phyloP scores from a whole-genome alignment of 202 grass and related monocot genomes.

The Schoenoplectus tabernaemontani region DNA sequence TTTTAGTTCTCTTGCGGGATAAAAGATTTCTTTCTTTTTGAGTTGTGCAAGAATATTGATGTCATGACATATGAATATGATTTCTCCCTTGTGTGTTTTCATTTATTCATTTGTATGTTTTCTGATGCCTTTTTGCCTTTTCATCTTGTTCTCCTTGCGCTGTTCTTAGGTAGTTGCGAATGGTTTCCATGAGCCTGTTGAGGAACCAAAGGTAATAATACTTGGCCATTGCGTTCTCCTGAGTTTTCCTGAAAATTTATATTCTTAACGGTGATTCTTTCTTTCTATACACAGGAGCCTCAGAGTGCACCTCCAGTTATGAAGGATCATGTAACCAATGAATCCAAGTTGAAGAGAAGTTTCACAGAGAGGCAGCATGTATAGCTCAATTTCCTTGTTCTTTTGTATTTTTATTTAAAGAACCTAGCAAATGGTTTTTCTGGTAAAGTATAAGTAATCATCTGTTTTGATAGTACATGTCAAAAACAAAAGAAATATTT shows the following conservation, averaged over 20 bases:
- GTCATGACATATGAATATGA: background rate
- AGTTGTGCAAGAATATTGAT: background rate
- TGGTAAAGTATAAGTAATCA: background rate
- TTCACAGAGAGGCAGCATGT: conserved; percentile 71
- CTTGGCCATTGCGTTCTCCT: background rate
- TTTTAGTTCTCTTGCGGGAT: background rate
- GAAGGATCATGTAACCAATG: conserved; percentile 54
- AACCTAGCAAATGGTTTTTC: background rate
- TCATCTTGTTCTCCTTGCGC: background rate
- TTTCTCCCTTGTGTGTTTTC: background rate
- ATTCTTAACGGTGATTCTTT: conserved; percentile 24
- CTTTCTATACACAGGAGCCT: conserved; percentile 51
- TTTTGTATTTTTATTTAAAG: background rate
- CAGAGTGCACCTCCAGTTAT: conserved; percentile 85
- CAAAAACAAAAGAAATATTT: background rate
- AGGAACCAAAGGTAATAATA: conserved; percentile 5
- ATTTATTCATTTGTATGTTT: background rate
- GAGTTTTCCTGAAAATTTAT: background rate
- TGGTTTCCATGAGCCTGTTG: conserved; percentile 25
- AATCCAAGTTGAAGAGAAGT: conserved; percentile 56
- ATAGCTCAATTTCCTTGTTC: background rate
- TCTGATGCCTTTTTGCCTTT: background rate
- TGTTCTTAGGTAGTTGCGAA: conserved; percentile 4
- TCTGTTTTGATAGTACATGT: background rate
- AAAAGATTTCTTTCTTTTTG: background rate